Evolutionary conservation across 1,284 basidiomycete genomes (phyloP).

Genomic region (Leccinum solheimii): DNA sequence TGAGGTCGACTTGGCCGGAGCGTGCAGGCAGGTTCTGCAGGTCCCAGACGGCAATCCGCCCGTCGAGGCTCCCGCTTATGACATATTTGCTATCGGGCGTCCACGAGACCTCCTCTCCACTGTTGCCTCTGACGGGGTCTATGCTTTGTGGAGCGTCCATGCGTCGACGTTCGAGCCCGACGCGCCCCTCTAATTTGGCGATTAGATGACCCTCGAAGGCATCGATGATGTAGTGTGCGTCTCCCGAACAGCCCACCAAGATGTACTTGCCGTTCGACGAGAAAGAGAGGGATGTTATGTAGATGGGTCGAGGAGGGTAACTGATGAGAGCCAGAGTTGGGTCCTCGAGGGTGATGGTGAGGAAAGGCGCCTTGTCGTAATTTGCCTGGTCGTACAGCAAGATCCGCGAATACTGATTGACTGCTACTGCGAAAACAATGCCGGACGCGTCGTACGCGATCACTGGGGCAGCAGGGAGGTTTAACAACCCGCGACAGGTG

Average conservation of each 20-base stretch:
- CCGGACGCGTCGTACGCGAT: constrained; percentile 91
- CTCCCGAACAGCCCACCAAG: constrained; percentile 89
- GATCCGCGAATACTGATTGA: constrained; percentile 84
- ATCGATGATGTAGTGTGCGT: constrained; percentile 91
- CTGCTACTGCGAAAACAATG: constrained; percentile 89
- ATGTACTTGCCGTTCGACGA: constrained; percentile 89
- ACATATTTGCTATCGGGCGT: constrained; percentile 90
- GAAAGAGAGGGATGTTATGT: constrained; percentile 90
- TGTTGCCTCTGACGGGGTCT: constrained; percentile 72
- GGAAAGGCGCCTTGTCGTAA: constrained; percentile 91
- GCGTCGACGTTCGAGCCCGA: constrained; percentile 72
- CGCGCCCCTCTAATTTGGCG: constrained; percentile 81
- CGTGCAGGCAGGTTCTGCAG: constrained; percentile 56
- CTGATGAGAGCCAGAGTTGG: constrained; percentile 69
- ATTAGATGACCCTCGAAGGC: constrained; percentile 82
- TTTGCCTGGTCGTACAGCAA: constrained; percentile 87
- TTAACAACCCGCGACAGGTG: constrained; percentile 72
- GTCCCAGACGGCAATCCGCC: constrained; percentile 82
- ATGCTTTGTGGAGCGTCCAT: constrained; percentile 56
- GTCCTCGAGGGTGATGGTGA: constrained; percentile 80
- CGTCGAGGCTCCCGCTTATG: constrained; percentile 80
- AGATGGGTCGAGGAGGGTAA: constrained; percentile 84
- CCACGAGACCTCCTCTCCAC: constrained; percentile 91
- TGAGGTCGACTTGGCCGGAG: constrained; percentile 53
- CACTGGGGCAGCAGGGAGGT: constrained; percentile 73